Percentiles rank a stretch among this genome's conserved stretches.
Conservation (phyloP, 768 basidiomycete genomes). For the Daedaleopsis nitida region DNA sequence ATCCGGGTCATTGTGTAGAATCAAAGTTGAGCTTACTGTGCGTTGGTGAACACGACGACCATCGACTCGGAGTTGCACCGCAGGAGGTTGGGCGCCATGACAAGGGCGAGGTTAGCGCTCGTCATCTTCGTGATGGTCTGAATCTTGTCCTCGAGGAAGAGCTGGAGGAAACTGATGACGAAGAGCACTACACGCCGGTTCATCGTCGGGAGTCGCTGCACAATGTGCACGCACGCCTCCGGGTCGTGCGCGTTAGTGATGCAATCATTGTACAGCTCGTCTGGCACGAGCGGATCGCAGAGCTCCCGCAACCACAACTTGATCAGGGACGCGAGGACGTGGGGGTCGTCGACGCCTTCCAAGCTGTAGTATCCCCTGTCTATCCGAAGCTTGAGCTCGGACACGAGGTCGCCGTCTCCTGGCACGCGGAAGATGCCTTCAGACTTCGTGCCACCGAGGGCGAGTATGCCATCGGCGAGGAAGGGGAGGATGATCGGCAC, state of each 20-base stretch:
- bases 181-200: slow-evolving; percentile 87
- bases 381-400: slow-evolving; percentile 85
- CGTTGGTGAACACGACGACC: slow-evolving; percentile 87
- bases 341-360: slow-evolving; percentile 88
- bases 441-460: slow-evolving; percentile 78
- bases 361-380: slow-evolving; percentile 90
- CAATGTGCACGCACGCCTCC: slow-evolving; percentile 69
- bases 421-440: slow-evolving; percentile 95
- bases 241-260: slow-evolving; percentile 69
- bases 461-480: slow-evolving; percentile 89
- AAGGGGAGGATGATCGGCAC: slow-evolving; percentile 94
- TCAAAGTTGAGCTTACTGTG: slow-evolving; percentile 74
- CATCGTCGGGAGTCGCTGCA: slow-evolving; percentile 78
- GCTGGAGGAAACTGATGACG: slow-evolving; percentile 87
- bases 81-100: slow-evolving; percentile 90
- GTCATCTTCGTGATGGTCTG: slow-evolving; percentile 86
- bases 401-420: slow-evolving; percentile 87
- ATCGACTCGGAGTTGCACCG: slow-evolving; percentile 88
- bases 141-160: slow-evolving; percentile 80
- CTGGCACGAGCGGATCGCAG: slow-evolving; percentile 88
- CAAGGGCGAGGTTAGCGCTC: slow-evolving; percentile 80
- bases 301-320: slow-evolving; percentile 95
- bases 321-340: slow-evolving; percentile 85
- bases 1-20: not conserved
- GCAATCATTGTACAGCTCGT: slow-evolving; percentile 91